Evolutionary conservation across 2,329 filamentous ascomycete genomes (phyloP), one percentile per base, ranked within the genome.

Genomic region (Pochonia chlamydosporia): DNA sequence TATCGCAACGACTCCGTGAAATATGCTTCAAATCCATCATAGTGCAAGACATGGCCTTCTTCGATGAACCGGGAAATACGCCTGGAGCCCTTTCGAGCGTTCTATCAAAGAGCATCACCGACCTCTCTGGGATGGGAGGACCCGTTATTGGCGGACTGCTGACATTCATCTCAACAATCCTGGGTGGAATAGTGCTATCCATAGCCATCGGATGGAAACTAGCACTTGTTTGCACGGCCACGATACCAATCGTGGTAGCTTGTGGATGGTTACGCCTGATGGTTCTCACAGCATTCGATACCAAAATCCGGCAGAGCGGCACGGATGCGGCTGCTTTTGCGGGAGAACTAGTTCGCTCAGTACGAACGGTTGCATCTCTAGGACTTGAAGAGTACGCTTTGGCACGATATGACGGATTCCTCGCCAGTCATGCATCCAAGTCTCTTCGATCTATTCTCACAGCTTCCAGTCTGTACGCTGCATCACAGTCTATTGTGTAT

Each of bases 121-220:
- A 68, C 1, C 63, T 76, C 2, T 60, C 72, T 6, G 73, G 75
- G 30, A 60, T 78, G 3, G 63, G 75, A 40, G 66, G 68, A 2
- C 58, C 66, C 40, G 76, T 68, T 36, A 53, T 75, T 6, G 45
- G 48, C 14, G 44, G 16, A 2, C 48, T 51, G n/a, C 36, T 51
- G 18, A 48, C 40, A 13, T 42, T 21, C 24, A 31, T 43, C n/a
- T 49, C 49, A 2, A 51, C 49, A 50, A n/a, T 54, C 4, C 23
- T 42, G 9, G 31, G 50, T 16, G 47, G 48, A n/a, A 40, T 58
- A 4, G 43, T 48, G 2, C 11, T 69, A 14, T 58, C 62, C 5
- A 56, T 70, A 20, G 55, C 60, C 23, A 60, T 71, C n/a, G 69
- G 68, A 11, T 72, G 68, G 69, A 70, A 72, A 56, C 57, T 72